These are phyloP conservation scores for Pyrenophora teres DNA, from an alignment of 2,329 filamentous ascomycete genomes.

Conservation along the genomic window DNA sequence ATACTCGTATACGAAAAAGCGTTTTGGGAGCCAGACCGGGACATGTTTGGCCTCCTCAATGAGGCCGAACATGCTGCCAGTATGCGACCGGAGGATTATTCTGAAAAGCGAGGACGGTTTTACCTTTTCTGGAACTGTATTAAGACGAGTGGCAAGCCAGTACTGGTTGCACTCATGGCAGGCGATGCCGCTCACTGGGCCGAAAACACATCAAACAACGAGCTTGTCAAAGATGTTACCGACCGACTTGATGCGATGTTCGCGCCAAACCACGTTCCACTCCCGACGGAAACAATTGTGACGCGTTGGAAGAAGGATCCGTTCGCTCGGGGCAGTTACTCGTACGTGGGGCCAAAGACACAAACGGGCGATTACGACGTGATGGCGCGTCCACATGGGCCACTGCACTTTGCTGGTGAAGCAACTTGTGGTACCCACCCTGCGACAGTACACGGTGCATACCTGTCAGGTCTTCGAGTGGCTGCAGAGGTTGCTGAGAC, in stretches of 20 bases:
- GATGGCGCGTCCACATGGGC: slow-evolving; percentile 84
- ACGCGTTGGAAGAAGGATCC: slow-evolving; percentile 91
- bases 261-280: slow-evolving; percentile 64
- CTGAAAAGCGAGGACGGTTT: slow-evolving; percentile 80
- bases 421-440: slow-evolving; percentile 96
- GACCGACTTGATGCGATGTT: slow-evolving; percentile 79
- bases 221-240: slow-evolving; percentile 80
- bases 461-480: slow-evolving; percentile 87
- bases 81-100: slow-evolving; percentile 78
- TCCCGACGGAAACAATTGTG: slow-evolving; percentile 82
- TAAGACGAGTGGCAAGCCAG: slow-evolving; percentile 82
- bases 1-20: slow-evolving; percentile 84
- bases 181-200: slow-evolving; percentile 91
- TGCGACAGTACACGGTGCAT: slow-evolving; percentile 95
- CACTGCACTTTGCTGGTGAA: slow-evolving; percentile 93
- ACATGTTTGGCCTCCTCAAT: slow-evolving; percentile 92
- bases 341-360: slow-evolving; percentile 84
- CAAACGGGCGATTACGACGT: slow-evolving; percentile 85
- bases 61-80: slow-evolving; percentile 72
- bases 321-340: slow-evolving; percentile 94
- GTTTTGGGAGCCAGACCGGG: slow-evolving; percentile 87
- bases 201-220: slow-evolving; percentile 74
- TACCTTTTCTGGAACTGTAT: slow-evolving; percentile 98
- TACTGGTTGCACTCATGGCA: slow-evolving; percentile 91
- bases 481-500: slow-evolving; percentile 83